Evolutionary conservation across 192 early-diverging fungal genomes (phyloP).

Genomic region (Mortierella alpina): DNA sequence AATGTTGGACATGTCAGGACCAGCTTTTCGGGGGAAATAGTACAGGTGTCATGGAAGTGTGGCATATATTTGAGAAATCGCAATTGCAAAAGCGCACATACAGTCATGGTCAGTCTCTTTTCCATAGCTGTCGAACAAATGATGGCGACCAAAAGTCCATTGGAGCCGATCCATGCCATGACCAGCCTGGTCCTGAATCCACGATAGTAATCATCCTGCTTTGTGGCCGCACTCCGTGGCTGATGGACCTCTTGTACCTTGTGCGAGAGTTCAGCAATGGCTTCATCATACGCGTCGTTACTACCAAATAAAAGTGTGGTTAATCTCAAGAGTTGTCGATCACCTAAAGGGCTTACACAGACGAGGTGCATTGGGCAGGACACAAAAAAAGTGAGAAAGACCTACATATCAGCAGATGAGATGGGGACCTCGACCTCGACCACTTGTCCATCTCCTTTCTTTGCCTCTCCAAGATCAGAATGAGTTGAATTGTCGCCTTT

Average conservation of each 20-base stretch:
- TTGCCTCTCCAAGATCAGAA: conserved; percentile 62
- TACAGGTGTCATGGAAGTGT: background rate
- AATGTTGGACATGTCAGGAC: background rate
- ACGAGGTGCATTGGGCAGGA: background rate
- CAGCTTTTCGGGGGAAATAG: background rate
- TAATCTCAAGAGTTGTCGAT: conserved; percentile 45
- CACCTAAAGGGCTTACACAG: background rate
- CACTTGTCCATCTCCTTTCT: conserved; percentile 60
- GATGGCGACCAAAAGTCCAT: conserved; percentile 72
- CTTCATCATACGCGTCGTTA: conserved; percentile 61
- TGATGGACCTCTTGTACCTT: conserved; percentile 44
- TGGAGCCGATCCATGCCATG: conserved; percentile 81
- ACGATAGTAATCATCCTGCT: conserved; percentile 81
- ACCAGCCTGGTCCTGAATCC: conserved; percentile 81
- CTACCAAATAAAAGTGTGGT: conserved; percentile 58
- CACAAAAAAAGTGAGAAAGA: background rate
- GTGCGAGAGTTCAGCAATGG: conserved; percentile 50
- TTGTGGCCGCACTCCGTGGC: conserved; percentile 57
- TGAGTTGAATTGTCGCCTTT: conserved; percentile 77
- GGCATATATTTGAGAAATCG: background rate
- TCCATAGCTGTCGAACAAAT: conserved; percentile 58
- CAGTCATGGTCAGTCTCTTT: conserved; percentile 36
- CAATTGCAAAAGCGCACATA: background rate
- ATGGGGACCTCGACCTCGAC: conserved; percentile 64
- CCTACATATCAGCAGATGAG: conserved; percentile 79